Conservation (phyloP, 2,329 filamentous ascomycete species). For the Pseudocercospora fuligena region DNA sequence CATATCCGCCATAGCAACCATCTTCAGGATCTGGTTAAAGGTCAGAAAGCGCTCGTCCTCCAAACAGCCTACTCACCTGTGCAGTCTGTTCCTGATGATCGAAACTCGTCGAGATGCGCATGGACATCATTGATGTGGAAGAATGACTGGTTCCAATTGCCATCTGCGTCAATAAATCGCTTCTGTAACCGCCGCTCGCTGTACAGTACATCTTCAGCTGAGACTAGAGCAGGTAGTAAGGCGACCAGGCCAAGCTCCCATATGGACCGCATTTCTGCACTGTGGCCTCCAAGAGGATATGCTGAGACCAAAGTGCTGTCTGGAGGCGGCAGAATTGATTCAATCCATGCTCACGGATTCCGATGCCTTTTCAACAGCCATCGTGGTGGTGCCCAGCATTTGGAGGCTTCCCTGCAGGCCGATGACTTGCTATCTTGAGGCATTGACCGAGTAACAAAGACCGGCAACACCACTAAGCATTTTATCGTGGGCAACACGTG, state of each 20-base stretch:
- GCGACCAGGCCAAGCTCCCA: background rate
- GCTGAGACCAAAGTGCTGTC: background rate
- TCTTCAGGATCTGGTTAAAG: slow-evolving; percentile 47
- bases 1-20: slow-evolving; percentile 69
- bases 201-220: slow-evolving; percentile 32
- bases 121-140: slow-evolving; percentile 74
- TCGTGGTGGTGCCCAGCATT: background rate
- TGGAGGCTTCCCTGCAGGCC: background rate
- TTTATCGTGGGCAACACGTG: background rate
- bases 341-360: background rate
- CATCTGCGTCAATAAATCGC: slow-evolving; percentile 29
- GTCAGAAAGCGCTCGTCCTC: background rate
- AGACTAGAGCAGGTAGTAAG: background rate
- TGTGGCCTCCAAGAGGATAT: background rate
- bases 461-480: background rate
- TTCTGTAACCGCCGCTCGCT: slow-evolving; percentile 30
- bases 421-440: background rate
- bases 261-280: background rate
- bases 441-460: background rate
- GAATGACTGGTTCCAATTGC: slow-evolving; percentile 48
- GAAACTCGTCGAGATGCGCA: slow-evolving; percentile 68
- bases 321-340: background rate
- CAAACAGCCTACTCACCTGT: slow-evolving; percentile 33
- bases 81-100: slow-evolving; percentile 66
- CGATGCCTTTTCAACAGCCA: slow-evolving; percentile 1